A percentile compares a stretch with the other conserved stretches of the same genome.
phyloP scores from a whole-genome alignment of 768 basidiomycete genomes.

The Exsudoporus frostii region DNA sequence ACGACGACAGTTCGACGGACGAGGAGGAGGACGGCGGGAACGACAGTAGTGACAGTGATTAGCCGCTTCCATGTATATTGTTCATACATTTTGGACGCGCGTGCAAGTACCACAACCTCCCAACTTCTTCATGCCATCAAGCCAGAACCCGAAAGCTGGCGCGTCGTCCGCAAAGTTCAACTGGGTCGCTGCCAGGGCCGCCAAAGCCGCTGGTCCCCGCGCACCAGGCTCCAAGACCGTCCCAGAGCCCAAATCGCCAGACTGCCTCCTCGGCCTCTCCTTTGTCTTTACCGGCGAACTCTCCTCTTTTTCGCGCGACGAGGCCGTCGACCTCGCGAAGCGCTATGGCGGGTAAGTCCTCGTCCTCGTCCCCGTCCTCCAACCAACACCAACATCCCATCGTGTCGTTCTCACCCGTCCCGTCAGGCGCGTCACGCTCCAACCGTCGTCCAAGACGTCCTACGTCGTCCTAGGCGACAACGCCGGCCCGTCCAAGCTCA shows the following conservation, averaged over 20 bases:
- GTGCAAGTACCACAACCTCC: too few species aligned
- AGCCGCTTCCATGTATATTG: too few species aligned
- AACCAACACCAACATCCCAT: too few species aligned
- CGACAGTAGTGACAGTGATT: constrained; percentile 31
- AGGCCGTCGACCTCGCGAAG: constrained; percentile 84
- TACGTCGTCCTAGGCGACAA: constrained; percentile 87
- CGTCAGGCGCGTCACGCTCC: constrained; percentile 73
- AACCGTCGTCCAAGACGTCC: constrained; percentile 86
- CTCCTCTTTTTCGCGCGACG: constrained; percentile 81
- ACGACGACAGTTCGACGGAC: constrained; percentile 29
- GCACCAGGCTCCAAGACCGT: constrained; percentile 56
- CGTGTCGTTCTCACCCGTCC: too few species aligned
- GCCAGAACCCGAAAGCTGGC: background rate
- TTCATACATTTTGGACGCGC: too few species aligned
- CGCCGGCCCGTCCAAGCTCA: constrained; percentile 87
- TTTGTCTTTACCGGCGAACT: constrained; percentile 98
- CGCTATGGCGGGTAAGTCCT: constrained; percentile 80
- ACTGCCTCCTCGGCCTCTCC: constrained; percentile 80
- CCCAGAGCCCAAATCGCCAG: constrained; percentile 70
- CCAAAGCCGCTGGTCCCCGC: constrained; percentile 57
- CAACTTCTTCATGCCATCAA: constrained; percentile 1
- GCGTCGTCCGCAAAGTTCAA: constrained; percentile 28
- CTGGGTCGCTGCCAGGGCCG: constrained; percentile 55
- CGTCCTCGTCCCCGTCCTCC: background rate
- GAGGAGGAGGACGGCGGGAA: constrained; percentile 26